phyloP scores from a whole-genome alignment of 208 protist species.

The Acanthamoeba royreba region DNA sequence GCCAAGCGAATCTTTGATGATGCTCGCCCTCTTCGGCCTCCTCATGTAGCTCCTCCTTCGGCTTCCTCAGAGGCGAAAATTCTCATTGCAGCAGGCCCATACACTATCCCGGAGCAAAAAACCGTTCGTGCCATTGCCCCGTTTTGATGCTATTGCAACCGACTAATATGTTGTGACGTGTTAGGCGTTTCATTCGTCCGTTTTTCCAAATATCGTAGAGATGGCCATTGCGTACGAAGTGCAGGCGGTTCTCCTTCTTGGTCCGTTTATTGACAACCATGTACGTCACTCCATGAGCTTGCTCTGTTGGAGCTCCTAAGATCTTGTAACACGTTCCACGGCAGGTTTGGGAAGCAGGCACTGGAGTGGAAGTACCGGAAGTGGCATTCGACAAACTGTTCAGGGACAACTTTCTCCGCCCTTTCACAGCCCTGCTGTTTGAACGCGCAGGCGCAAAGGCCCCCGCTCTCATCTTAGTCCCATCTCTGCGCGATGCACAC shows the following conservation, averaged over 20 bases:
- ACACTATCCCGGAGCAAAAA: no score
- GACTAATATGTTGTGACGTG: no score
- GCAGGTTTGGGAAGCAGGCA: background rate
- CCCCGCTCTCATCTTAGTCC: background rate
- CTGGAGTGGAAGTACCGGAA: background rate
- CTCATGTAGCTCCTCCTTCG: background rate
- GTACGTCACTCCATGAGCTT: background rate
- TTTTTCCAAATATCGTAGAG: no score
- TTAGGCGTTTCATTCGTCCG: no score
- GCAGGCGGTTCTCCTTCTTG: no score
- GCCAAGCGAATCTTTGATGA: background rate
- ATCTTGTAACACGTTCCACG: no score
- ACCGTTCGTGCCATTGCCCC: no score
- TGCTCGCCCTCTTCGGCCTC: background rate
- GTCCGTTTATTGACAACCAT: background rate
- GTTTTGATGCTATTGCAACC: background rate
- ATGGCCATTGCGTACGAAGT: no score
- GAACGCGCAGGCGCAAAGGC: background rate
- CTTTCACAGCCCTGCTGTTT: background rate
- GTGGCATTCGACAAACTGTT: background rate
- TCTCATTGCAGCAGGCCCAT: background rate
- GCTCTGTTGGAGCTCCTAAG: no score
- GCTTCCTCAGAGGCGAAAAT: background rate
- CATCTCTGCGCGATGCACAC: background rate
- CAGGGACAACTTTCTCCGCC: background rate